Evolutionary conservation across 179 eudicot species (phyloP), one percentile per base, ranked within the genome.

Genomic region (Amaranthus tricolor): DNA sequence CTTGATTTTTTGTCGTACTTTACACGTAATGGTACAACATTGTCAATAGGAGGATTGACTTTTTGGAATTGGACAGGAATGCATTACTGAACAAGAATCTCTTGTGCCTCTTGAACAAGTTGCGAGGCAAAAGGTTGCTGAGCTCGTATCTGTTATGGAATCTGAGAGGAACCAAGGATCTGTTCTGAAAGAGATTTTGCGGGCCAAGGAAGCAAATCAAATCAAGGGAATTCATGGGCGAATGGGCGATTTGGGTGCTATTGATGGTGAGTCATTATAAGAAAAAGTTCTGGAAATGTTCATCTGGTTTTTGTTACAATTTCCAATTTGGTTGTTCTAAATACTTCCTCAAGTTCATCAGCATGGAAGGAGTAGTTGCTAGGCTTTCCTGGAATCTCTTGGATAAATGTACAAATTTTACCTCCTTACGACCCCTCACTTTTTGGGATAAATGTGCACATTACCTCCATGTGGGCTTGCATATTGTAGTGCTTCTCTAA

Each of bases 231-330:
- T 95, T 77, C 85, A 88, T 88, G 99, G 97, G 24, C 89, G 99
- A 75, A 83, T 95, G 91, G 99, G 99, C 74, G 98, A 95, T 81
- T 77, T 95, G 51, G 99, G 99, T 68, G 98, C 98, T 63, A 95
- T 95, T 77, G 99, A 95, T 82, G 92, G 97, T 92, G 81, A 81
- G 86, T 77, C 8, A 0, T 52, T 62, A 48, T 16, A 66, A 11
- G 16, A 19, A 49, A 6, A 48, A 68, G 51, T 21, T 48, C 24
- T 54, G 40, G 40, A 31, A 1, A 31, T 31, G 3, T 31, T 31
- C 40, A 31, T 31, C 40, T 31, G 40, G 40, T 31, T 1, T 31
- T 31, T 31, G 40, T 31, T 31, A 31, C 40, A 31, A 2, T 31
- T 31, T 31, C 40, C 40, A 31, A 2, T 31, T 31, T 31, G 40